Percentiles rank a stretch among this genome's conserved stretches.
phyloP scores from a whole-genome alignment of 331 rosid species.

The Pyracantha coccinea region DNA sequence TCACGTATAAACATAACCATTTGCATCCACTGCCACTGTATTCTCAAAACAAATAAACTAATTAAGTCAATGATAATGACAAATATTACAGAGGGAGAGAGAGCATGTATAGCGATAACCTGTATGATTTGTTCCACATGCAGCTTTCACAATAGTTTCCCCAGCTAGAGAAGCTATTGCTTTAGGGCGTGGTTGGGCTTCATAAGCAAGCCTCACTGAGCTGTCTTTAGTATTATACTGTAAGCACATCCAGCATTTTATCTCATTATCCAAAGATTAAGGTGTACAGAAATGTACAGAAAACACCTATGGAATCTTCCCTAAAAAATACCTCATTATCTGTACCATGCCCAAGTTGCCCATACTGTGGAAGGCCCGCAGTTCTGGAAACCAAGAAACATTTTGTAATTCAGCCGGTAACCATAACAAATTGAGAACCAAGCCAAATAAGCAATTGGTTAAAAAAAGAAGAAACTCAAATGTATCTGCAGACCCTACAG shows the following conservation, averaged over 20 bases:
- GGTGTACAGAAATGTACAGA: background rate
- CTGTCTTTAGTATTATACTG: conserved; percentile 94
- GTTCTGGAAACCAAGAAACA: conserved; percentile 48
- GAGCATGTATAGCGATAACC: conserved; percentile 22
- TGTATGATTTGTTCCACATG: conserved; percentile 94
- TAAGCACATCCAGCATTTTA: conserved; percentile 31
- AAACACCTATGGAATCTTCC: background rate
- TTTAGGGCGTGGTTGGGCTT: conserved; percentile 93
- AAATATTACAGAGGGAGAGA: background rate
- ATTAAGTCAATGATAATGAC: background rate
- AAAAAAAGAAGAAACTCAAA: conserved; percentile 7
- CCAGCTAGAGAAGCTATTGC: conserved; percentile 82
- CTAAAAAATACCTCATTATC: conserved; percentile 70
- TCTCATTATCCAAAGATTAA: background rate
- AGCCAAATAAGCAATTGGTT: background rate
- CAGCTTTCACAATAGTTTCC: conserved; percentile 77
- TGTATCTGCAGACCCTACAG: conserved; percentile 64
- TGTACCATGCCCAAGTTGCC: conserved; percentile 98
- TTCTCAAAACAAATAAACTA: conserved; percentile 17
- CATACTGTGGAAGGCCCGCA: conserved; percentile 93
- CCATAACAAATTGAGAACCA: background rate
- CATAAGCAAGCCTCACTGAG: conserved; percentile 89
- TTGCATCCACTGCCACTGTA: conserved; percentile 86
- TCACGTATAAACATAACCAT: conserved; percentile 52
- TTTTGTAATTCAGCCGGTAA: conserved; percentile 6